Conservation (phyloP, 192 early-diverging fungal species). For the Coemansia reversa region DNA sequence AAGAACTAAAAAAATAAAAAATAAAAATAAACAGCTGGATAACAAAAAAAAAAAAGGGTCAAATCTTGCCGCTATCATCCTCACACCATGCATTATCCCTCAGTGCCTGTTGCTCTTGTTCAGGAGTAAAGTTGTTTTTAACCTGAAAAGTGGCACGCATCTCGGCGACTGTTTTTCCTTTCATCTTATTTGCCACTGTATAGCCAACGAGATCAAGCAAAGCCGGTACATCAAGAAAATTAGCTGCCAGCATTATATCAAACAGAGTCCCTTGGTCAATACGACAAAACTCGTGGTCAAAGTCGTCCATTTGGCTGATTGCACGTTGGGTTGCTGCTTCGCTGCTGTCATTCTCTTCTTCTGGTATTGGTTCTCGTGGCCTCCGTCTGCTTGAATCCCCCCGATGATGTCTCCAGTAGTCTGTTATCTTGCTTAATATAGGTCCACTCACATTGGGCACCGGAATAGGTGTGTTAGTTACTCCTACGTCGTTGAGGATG, state of each 20-base stretch:
- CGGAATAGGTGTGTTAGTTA: slow-evolving; percentile 60
- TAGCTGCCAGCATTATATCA: slow-evolving; percentile 89
- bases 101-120: slow-evolving; percentile 65
- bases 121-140: slow-evolving; percentile 69
- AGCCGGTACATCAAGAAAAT: slow-evolving; percentile 77
- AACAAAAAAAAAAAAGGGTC: not conserved
- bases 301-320: slow-evolving; percentile 80
- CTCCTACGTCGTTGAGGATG: slow-evolving; percentile 48
- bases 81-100: slow-evolving; percentile 69
- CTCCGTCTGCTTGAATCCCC: slow-evolving; percentile 51
- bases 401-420: slow-evolving; percentile 88
- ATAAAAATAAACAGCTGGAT: slow-evolving; percentile 9
- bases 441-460: slow-evolving; percentile 89
- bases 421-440: slow-evolving; percentile 82
- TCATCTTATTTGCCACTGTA: slow-evolving; percentile 91
- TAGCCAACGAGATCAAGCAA: slow-evolving; percentile 71
- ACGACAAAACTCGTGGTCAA: slow-evolving; percentile 87
- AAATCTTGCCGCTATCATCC: not conserved
- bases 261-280: slow-evolving; percentile 93
- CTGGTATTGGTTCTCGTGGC: slow-evolving; percentile 20
- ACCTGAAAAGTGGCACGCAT: slow-evolving; percentile 73
- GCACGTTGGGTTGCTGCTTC: slow-evolving; percentile 58
- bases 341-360: slow-evolving; percentile 45
- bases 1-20: slow-evolving; percentile 3
- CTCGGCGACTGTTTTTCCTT: slow-evolving; percentile 82